Conservation (phyloP, 2,329 filamentous ascomycete species). For the Alternaria alternata region DNA sequence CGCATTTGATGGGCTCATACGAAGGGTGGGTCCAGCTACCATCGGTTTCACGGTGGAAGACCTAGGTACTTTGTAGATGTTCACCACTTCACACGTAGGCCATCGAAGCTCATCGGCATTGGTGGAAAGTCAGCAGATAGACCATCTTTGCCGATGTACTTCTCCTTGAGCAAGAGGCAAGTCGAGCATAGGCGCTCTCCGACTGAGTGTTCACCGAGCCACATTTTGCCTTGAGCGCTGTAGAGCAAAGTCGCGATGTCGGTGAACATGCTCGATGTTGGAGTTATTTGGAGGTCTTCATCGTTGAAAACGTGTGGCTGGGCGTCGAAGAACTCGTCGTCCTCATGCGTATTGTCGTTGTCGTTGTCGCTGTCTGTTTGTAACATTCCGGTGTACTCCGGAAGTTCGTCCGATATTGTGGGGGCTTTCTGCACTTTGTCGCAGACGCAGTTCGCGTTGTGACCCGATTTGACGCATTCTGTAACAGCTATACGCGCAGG, state of each 20-base stretch:
- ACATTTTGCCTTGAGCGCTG: constrained; percentile 18
- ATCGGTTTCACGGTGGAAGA: neutral
- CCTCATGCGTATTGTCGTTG: neutral
- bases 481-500: constrained; percentile 16
- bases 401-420: neutral
- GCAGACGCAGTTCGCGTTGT: neutral
- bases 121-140: constrained; percentile 18
- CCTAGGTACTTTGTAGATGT: neutral
- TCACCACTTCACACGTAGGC: constrained; percentile 3
- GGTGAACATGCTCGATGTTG: constrained; percentile 7
- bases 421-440: too few species aligned
- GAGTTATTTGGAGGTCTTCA: neutral
- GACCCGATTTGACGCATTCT: constrained; percentile 13
- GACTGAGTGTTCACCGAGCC: constrained; percentile 9
- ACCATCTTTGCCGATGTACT: constrained; percentile 17
- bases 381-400: neutral
- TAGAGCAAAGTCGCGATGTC: constrained; percentile 19
- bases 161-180: constrained; percentile 14
- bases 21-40: neutral
- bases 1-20: neutral
- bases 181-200: constrained; percentile 12
- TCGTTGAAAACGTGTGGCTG: neutral
- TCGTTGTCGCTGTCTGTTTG: neutral
- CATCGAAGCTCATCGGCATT: constrained; percentile 9
- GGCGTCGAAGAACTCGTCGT: constrained; percentile 1